These are phyloP conservation scores for Monosporascus ibericus DNA, from an alignment of 2,329 filamentous ascomycete species.

Conservation along the genomic window DNA sequence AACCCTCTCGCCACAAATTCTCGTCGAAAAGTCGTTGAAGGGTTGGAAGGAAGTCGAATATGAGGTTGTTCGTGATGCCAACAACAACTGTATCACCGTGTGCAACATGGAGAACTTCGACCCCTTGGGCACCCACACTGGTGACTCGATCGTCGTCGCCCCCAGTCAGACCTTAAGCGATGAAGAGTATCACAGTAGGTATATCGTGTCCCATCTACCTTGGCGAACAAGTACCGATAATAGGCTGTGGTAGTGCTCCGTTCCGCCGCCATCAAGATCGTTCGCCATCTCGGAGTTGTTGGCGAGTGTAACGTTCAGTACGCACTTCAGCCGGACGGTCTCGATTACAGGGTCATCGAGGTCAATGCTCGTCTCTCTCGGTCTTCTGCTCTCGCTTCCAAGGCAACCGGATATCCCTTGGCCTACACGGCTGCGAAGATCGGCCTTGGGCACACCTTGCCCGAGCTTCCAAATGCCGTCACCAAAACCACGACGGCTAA, in stretches of 20 bases:
- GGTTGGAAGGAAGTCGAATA: slow-evolving; percentile 99
- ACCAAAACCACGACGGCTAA: slow-evolving; percentile 98
- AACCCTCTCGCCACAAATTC: slow-evolving; percentile 88
- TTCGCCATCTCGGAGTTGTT: slow-evolving; percentile 92
- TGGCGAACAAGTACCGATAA: too few species aligned
- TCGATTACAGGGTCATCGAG: slow-evolving; percentile 98
- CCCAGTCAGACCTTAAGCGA: slow-evolving; percentile 95
- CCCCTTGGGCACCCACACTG: slow-evolving; percentile 93
- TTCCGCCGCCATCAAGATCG: slow-evolving; percentile 95
- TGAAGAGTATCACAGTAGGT: slow-evolving; percentile 82
- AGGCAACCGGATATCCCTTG: slow-evolving; percentile 94
- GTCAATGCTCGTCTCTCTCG: slow-evolving; percentile 98
- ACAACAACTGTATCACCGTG: slow-evolving; percentile 98
- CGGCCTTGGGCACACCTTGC: slow-evolving; percentile 88
- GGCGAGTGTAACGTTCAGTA: slow-evolving; percentile 99
- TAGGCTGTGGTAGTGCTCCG: slow-evolving; percentile 59
- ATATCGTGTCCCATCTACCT: too few species aligned
- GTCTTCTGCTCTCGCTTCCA: slow-evolving; percentile 93
- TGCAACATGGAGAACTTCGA: slow-evolving; percentile 99
- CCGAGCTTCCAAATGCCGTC: slow-evolving; percentile 93
- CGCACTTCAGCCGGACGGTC: slow-evolving; percentile 88
- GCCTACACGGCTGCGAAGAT: slow-evolving; percentile 99
- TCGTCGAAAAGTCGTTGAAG: slow-evolving; percentile 98
- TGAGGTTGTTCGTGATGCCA: slow-evolving; percentile 92
- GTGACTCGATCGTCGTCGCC: slow-evolving; percentile 97